Base-by-base conservation (phyloP, 2,329 filamentous ascomycete genomes). In the Alternaria infectoria region DNA sequence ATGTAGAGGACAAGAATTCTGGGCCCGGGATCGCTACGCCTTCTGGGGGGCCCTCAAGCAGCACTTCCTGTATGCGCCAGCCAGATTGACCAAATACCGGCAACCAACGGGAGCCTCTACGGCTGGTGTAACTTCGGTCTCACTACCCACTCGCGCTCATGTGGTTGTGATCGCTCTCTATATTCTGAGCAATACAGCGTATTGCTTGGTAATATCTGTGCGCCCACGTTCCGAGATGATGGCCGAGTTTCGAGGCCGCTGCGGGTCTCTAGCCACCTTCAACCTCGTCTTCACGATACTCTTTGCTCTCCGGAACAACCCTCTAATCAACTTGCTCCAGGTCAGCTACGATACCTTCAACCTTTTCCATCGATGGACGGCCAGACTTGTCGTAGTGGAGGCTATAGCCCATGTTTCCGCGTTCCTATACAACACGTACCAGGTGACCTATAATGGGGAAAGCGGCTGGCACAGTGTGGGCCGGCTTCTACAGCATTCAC, bases 331-430 rank as follows among this genome's bases (percentile, higher is more conserved):
- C 59, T 80, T 90, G 65, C 82, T 92, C 45, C 87, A 88, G 64
- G 87, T 93, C 60, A 91, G 89, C 13, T 93, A 93, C 77, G 90
- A 93, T 77, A 91, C 90, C 0, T 93, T 91, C 83, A 93, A 93
- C 80, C 81, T 93, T 57, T 83, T 93, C 62, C 91, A 93, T 79
- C 86, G 91, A 65, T 93, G 91, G 91, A 85, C 91, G 54, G 91
- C 91, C 62, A 87, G 91, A 54, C 90, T 93, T 57, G 90, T 91
- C 45, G 85, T 90, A 8, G 78, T 91, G 8, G 89, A 93, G 76
- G 83, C 87, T 15, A 67, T 92, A 13, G 82, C 85, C 30, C 91
- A 93, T 77, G 87, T 86, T 2, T 73, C 87, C 15, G 85, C 89
- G 32, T 91, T 84, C 77, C 83, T 86, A 66, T 74, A 75, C 52